A percentile compares a stretch with the other conserved stretches of the same genome.
Conservation (phyloP, 2,329 filamentous ascomycete species). For the Aspergillus uvarum region DNA sequence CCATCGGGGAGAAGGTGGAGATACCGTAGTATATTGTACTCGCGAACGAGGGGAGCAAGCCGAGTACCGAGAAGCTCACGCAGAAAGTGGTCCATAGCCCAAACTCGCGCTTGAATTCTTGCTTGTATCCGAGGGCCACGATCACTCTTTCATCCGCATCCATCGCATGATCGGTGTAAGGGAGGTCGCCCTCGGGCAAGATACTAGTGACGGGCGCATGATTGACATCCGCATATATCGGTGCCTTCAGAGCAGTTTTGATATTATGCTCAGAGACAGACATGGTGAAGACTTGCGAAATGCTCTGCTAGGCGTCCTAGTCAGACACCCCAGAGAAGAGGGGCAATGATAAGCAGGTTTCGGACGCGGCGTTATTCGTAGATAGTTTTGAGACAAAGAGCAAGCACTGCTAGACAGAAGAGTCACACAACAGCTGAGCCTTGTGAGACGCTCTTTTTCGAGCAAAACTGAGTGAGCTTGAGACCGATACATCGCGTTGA, state of each 20-base stretch:
- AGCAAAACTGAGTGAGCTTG: neutral
- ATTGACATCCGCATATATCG: conserved; percentile 21
- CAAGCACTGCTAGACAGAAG: neutral
- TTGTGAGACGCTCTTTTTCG: neutral
- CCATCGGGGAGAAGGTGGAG: conserved; percentile 11
- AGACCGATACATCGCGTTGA: neutral
- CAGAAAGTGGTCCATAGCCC: conserved; percentile 73
- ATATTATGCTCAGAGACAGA: conserved; percentile 2
- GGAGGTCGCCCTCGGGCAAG: conserved; percentile 39
- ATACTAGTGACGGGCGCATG: conserved; percentile 40
- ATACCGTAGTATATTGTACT: conserved; percentile 71
- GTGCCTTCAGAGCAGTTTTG: conserved; percentile 13
- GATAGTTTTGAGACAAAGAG: neutral
- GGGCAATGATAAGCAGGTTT: neutral
- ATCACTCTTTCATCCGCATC: conserved; percentile 45
- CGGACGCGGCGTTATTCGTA: neutral
- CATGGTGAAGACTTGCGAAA: conserved; percentile 1
- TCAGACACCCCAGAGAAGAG: neutral
- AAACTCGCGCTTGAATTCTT: conserved; percentile 69
- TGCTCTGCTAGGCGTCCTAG: neutral
- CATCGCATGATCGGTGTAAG: conserved; percentile 36
- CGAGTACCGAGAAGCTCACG: conserved; percentile 71
- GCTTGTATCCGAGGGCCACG: conserved; percentile 53
- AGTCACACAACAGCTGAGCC: neutral
- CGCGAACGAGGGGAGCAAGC: conserved; percentile 69